Conservation (phyloP, 345 rosid species). For the Lepidium africanum region DNA sequence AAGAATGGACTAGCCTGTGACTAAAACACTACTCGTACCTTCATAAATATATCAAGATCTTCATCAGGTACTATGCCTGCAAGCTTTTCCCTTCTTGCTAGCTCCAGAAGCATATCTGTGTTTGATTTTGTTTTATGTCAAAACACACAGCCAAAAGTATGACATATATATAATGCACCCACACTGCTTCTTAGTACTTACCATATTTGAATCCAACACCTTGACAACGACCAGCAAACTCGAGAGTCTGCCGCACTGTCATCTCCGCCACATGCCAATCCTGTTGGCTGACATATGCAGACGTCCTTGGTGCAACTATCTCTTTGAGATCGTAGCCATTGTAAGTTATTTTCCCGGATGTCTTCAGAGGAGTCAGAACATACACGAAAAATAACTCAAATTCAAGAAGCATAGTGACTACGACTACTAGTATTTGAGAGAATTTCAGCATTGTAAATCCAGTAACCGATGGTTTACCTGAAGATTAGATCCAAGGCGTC, state of each 20-base stretch:
- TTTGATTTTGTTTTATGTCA: conserved; percentile 7
- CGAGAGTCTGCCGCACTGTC: conserved; percentile 84
- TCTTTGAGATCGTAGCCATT: conserved; percentile 75
- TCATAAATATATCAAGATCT: conserved; percentile 98
- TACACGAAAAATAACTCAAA: conserved; percentile 5
- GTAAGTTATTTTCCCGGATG: conserved; percentile 70
- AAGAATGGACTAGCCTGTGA: neutral
- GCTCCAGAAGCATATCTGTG: conserved; percentile 88
- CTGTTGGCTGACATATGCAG: conserved; percentile 93
- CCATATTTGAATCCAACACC: conserved; percentile 95
- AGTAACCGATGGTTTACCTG: conserved; percentile 40
- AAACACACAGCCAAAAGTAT: conserved; percentile 13
- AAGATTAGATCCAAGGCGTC: conserved; percentile 63
- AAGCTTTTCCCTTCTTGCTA: conserved; percentile 86
- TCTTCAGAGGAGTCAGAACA: conserved; percentile 35
- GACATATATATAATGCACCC: neutral
- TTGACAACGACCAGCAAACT: conserved; percentile 90
- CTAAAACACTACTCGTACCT: conserved; percentile 40
- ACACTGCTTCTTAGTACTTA: conserved; percentile 29
- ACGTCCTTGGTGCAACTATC: conserved; percentile 84
- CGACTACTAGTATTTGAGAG: neutral
- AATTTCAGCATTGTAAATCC: neutral
- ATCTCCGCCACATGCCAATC: conserved; percentile 96
- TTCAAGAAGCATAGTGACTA: neutral
- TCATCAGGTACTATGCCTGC: conserved; percentile 94